Conservation (phyloP, 306 rosid species). For the Quercus variabilis region DNA sequence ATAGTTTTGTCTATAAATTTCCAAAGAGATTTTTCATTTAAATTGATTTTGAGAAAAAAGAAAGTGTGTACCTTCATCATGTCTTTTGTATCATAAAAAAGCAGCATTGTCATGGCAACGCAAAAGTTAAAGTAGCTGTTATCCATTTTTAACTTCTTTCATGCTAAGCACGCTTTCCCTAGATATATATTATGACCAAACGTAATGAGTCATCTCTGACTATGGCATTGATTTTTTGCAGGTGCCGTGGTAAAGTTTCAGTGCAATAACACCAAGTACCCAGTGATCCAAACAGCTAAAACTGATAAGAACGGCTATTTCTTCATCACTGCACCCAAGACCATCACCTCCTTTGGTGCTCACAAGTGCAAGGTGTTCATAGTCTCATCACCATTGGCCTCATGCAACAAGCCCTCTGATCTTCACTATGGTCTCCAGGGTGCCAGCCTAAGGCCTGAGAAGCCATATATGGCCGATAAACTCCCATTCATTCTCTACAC, state of each 20-base stretch:
- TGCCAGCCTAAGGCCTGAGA: conserved; percentile 42
- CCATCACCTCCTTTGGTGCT: conserved; percentile 58
- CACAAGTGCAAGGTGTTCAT: conserved; percentile 62
- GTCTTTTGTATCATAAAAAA: not conserved
- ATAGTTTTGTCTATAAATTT: no score
- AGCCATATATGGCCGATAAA: conserved; percentile 34
- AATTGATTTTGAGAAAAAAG: no score
- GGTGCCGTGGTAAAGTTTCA: conserved; percentile 66
- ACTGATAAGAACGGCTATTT: conserved; percentile 81
- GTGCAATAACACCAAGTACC: conserved; percentile 67
- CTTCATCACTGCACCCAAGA: conserved; percentile 60
- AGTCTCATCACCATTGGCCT: conserved; percentile 39
- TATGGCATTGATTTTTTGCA: conserved; percentile 12
- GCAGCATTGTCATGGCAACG: not conserved
- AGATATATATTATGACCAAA: no score
- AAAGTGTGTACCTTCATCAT: no score
- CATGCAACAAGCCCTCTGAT: conserved; percentile 43
- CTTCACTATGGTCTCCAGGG: conserved; percentile 63
- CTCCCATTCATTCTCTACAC: conserved; percentile 53
- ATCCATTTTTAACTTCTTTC: not conserved
- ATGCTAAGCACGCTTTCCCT: not conserved
- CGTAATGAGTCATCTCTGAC: not conserved
- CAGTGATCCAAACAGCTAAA: conserved; percentile 14
- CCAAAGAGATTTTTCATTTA: no score
- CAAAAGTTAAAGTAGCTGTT: not conserved